Evolutionary conservation across 306 rosid species (phyloP).

Genomic region (Cajanus cajan): DNA sequence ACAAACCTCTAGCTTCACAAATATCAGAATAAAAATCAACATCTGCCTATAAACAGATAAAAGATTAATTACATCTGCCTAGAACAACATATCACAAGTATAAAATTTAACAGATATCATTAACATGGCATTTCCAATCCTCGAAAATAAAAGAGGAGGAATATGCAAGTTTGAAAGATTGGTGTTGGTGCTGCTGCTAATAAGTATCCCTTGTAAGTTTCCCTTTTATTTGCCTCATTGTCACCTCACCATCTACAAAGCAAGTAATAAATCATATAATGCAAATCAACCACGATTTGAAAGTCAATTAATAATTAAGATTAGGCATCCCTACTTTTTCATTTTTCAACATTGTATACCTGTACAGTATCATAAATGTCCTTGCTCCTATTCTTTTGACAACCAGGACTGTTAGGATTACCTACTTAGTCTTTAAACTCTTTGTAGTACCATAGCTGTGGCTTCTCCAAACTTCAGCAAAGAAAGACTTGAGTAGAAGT

Average conservation of each 20-base stretch:
- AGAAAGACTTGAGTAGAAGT: neutral
- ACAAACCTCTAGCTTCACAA: slow-evolving; percentile 5
- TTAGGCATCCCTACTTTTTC: slow-evolving; percentile 1
- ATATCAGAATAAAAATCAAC: neutral
- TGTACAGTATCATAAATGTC: slow-evolving; percentile 11
- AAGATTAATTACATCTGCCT: neutral
- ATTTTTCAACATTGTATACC: neutral
- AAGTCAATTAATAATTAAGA: neutral
- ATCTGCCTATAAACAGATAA: neutral
- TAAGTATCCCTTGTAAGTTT: neutral
- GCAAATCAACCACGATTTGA: neutral
- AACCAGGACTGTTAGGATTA: neutral
- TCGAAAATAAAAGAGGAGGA: neutral
- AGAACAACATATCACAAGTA: neutral
- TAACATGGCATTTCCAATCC: slow-evolving; percentile 3
- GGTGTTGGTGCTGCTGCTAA: neutral
- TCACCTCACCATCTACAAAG: slow-evolving; percentile 13
- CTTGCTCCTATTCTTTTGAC: neutral
- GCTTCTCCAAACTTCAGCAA: slow-evolving; percentile 21
- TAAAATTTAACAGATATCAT: neutral
- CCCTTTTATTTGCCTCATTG: slow-evolving; percentile 11
- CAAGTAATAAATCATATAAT: neutral
- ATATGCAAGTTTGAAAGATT: neutral
- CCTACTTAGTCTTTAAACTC: neutral
- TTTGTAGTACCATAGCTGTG: neutral